Conservation (phyloP, 2,329 filamentous ascomycete genomes). For the Neocucurbitaria cava region DNA sequence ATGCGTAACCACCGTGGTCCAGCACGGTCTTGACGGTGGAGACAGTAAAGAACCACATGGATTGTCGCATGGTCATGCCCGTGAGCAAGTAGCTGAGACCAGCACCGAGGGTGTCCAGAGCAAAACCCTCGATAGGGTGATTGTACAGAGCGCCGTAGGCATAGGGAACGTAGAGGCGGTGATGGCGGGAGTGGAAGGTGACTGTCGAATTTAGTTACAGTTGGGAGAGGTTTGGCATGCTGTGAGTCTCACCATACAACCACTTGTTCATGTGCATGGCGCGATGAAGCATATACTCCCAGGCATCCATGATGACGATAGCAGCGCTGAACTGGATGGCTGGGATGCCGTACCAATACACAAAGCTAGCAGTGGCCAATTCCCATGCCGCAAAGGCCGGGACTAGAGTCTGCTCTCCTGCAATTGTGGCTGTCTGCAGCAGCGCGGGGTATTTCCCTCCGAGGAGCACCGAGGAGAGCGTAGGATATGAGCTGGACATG, state of each 20-base stretch:
- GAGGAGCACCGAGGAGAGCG: slow-evolving; percentile 75
- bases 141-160: slow-evolving; percentile 98
- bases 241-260: slow-evolving; percentile 79
- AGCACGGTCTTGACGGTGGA: slow-evolving; percentile 96
- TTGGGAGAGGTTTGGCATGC: background rate
- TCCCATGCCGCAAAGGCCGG: slow-evolving; percentile 88
- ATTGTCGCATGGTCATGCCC: slow-evolving; percentile 83
- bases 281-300: slow-evolving; percentile 98
- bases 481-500: slow-evolving; percentile 72
- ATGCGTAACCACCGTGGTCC: slow-evolving; percentile 95
- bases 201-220: slow-evolving; percentile 56
- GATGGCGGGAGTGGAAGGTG: slow-evolving; percentile 92
- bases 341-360: slow-evolving; percentile 83
- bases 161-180: slow-evolving; percentile 96
- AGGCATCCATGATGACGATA: slow-evolving; percentile 83
- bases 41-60: slow-evolving; percentile 86
- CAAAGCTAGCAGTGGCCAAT: slow-evolving; percentile 71
- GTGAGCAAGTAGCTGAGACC: slow-evolving; percentile 82
- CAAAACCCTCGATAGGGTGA: slow-evolving; percentile 91
- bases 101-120: slow-evolving; percentile 89
- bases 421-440: slow-evolving; percentile 63
- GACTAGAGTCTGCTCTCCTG: slow-evolving; percentile 58
- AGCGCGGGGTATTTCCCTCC: slow-evolving; percentile 83
- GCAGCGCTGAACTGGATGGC: slow-evolving; percentile 77
- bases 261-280: slow-evolving; percentile 98